These are phyloP conservation scores for Rosa rugosa DNA, from an alignment of 306 rosid genomes.

Conservation along the genomic window DNA sequence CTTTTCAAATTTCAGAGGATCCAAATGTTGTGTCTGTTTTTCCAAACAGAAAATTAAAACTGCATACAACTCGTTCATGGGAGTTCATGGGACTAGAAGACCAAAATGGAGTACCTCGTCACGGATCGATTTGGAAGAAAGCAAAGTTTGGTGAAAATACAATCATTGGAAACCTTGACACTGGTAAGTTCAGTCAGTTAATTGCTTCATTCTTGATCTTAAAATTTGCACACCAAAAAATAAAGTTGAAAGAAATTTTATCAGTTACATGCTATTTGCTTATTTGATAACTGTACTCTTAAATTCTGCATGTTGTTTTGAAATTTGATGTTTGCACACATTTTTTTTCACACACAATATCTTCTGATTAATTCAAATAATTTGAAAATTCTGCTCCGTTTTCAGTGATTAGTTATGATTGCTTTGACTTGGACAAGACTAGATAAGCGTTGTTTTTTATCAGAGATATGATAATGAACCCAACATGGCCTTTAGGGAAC, in stretches of 20 bases:
- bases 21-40: constrained; percentile 61
- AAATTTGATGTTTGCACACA: background rate
- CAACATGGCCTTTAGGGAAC: background rate
- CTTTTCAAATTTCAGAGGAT: constrained; percentile 33
- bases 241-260: background rate
- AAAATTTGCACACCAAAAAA: background rate
- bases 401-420: background rate
- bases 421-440: background rate
- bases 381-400: background rate
- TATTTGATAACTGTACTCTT: background rate
- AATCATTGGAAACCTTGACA: constrained; percentile 69
- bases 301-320: background rate
- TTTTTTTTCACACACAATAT: background rate
- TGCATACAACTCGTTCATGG: constrained; percentile 78
- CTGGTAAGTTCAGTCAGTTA: constrained; percentile 39
- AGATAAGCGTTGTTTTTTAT: background rate
- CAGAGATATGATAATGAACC: background rate
- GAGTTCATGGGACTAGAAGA: constrained; percentile 48
- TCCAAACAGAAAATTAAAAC: constrained; percentile 31
- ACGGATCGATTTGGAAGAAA: constrained; percentile 44
- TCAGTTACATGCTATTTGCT: background rate
- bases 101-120: constrained; percentile 16
- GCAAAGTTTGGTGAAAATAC: constrained; percentile 51
- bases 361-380: background rate
- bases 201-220: background rate